A percentile compares a stretch with the other conserved stretches of the same genome.
These are phyloP conservation scores for Nicotiana noctiflora DNA, from an alignment of 257 asterid genomes.

Conservation along the genomic window DNA sequence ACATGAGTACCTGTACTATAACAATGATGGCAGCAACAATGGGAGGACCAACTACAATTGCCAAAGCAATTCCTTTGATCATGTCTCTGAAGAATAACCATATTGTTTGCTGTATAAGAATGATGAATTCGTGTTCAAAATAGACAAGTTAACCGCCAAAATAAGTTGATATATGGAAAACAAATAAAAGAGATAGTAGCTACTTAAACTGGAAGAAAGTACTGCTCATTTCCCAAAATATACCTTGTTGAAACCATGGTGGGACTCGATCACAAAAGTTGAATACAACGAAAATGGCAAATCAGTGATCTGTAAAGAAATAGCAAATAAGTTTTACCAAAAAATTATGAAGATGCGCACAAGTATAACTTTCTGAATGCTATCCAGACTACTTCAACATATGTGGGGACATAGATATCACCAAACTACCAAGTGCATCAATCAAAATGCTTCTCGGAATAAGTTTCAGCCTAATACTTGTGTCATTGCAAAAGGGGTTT, in stretches of 20 bases:
- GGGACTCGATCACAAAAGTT: slow-evolving; percentile 85
- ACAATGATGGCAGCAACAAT: slow-evolving; percentile 83
- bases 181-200: background rate
- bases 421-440: too few species aligned
- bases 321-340: background rate
- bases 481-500: too few species aligned
- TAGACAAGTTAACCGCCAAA: background rate
- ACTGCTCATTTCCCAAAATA: background rate
- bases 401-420: background rate
- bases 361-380: background rate
- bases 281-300: slow-evolving; percentile 87
- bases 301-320: slow-evolving; percentile 63
- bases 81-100: slow-evolving; percentile 82
- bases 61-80: slow-evolving; percentile 60
- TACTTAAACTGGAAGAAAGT: background rate
- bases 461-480: too few species aligned
- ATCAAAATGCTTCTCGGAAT: too few species aligned
- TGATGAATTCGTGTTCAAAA: background rate
- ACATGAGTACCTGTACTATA: slow-evolving; percentile 69
- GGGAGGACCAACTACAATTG: slow-evolving; percentile 81
- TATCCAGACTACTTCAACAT: background rate
- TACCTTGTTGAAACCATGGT: slow-evolving; percentile 89
- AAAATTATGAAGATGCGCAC: background rate
- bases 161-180: background rate
- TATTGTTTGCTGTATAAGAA: slow-evolving; percentile 64